Evolutionary conservation across 129 eudicot species (phyloP), one percentile per base, ranked within the genome.

Genomic region (Erigeron canadensis): DNA sequence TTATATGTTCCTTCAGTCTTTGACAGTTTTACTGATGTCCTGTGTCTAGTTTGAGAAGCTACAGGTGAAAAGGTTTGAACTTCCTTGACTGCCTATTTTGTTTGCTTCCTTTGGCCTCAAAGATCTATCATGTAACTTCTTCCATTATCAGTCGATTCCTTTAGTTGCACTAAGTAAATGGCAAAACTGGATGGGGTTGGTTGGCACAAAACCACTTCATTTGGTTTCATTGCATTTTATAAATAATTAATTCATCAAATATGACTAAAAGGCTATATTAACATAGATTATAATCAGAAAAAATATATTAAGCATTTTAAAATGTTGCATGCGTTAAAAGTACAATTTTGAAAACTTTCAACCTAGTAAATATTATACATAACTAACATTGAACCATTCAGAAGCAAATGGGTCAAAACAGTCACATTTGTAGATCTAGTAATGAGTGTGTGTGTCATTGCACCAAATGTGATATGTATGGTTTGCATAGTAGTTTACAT

Each of bases 31-130:
- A 18, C 59, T 9, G 56, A 81, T 61, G 79, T 71, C 47, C 48
- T 39, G 23, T 2, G 57, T 69, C 84, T 77, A 21, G 78, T 79
- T 66, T 73, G 64, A 53, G 56, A 51, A 38, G 82, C 79, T 37
- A 70, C 58, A n/a, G 82, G 74, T 46, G 80, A 70, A 72, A 50
- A 72, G 10, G 61, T 65, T 67, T 47, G 45, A 37, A 34, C 45
- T 38, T 81, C 76, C 74, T 74, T 81, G 63, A 72, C 79, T 53
- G 64, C 28, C 71, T 69, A 28, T 71, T 70, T 70, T 15, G 58
- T 57, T 69, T 68, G 70, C 67, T 62, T 75, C 56, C 48, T 72
- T 57, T 50, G 73, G 28, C 44, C 74, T 74, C 22, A 48, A 50
- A 48, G 79, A 40, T 34, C 39, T 70, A 63, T 69, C 62, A 55